phyloP scores from a whole-genome alignment of 2,329 filamentous ascomycete species.

The Dendrostoma leiphaemia region DNA sequence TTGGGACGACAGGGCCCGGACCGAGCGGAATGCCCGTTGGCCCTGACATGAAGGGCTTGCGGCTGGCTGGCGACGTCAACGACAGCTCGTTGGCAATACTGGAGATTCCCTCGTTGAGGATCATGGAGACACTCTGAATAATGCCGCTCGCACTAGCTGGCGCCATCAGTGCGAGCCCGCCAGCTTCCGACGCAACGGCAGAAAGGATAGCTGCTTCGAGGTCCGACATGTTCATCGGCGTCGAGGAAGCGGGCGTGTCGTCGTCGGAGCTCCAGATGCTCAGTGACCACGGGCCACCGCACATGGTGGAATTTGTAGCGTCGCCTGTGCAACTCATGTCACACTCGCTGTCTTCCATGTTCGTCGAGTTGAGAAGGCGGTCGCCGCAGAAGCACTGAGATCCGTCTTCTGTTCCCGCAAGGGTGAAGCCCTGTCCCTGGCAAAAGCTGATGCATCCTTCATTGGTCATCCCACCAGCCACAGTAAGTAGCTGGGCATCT shows the following conservation, averaged over 20 bases:
- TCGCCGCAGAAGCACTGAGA: constrained; percentile 49
- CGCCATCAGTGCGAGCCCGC: neutral
- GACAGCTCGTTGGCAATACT: constrained; percentile 5
- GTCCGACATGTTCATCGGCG: neutral
- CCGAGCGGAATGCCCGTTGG: neutral
- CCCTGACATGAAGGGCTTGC: neutral
- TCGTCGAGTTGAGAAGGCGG: constrained; percentile 34
- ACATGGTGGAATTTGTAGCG: constrained; percentile 35
- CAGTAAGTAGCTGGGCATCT: neutral
- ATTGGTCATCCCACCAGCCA: constrained; percentile 14
- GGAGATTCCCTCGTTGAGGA: constrained; percentile 5
- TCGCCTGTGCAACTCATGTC: constrained; percentile 50
- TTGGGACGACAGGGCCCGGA: neutral
- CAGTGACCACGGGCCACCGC: constrained; percentile 48
- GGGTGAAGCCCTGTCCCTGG: constrained; percentile 37
- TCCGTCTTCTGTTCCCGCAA: constrained; percentile 49
- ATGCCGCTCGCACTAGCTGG: constrained; percentile 2
- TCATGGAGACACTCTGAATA: constrained; percentile 1
- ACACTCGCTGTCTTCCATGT: constrained; percentile 45
- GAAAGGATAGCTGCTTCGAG: neutral
- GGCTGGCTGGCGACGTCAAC: neutral
- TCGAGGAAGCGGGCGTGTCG: constrained; percentile 14
- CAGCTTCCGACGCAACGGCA: neutral
- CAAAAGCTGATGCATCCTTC: constrained; percentile 46
- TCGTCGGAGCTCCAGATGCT: constrained; percentile 42